Evolutionary conservation across 2,329 filamentous ascomycete genomes (phyloP).

Genomic region (Pestalotiopsis sp.): DNA sequence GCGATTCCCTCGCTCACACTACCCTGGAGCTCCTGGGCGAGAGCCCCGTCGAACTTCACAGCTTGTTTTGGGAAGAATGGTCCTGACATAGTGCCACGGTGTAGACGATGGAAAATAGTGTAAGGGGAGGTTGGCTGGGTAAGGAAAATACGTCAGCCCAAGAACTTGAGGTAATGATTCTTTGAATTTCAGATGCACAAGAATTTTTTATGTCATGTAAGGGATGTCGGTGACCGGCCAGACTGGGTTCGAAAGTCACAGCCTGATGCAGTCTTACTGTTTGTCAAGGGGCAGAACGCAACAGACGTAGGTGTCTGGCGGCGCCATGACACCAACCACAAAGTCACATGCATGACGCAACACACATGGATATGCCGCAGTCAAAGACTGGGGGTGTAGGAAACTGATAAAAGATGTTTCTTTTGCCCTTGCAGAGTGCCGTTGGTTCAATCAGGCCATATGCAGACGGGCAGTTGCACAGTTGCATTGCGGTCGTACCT

Average conservation of each 20-base stretch:
- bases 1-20: constrained; percentile 18
- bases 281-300: too few species aligned
- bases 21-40: constrained; percentile 18
- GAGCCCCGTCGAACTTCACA: constrained; percentile 17
- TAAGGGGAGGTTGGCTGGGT: not conserved
- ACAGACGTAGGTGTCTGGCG: not conserved
- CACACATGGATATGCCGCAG: not conserved
- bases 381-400: not conserved
- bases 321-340: not conserved
- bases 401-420: not conserved
- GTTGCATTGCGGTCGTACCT: not conserved
- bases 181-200: not conserved
- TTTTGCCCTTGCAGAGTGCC: too few species aligned
- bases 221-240: not conserved
- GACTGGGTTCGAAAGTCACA: not conserved
- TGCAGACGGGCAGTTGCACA: not conserved
- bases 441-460: not conserved
- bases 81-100: not conserved
- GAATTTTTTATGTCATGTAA: not conserved
- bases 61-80: constrained; percentile 10
- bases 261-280: too few species aligned
- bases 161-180: not conserved
- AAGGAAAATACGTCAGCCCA: not conserved
- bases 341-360: not conserved
- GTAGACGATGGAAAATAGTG: not conserved